Percentiles rank a stretch among this genome's conserved stretches.
Evolutionary conservation across 331 rosid genomes (phyloP).

Genomic region (Rhamnella rubrinervis): DNA sequence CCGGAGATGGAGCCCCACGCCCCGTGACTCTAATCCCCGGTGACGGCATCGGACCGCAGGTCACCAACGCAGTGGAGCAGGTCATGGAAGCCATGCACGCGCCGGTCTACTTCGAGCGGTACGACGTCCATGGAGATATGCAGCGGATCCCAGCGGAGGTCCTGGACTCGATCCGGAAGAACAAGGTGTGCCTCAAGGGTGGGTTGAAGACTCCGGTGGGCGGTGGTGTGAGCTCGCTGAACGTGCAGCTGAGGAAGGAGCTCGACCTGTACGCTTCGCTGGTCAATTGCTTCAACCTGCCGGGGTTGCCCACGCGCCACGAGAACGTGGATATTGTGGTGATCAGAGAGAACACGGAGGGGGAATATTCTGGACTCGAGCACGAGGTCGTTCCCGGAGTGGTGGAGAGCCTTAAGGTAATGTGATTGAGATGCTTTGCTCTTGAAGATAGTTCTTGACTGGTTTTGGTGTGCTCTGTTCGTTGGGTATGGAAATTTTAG

Average conservation of each 20-base stretch:
- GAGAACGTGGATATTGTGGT: conserved; percentile 85
- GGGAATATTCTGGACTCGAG: conserved; percentile 88
- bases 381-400: conserved; percentile 98
- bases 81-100: conserved; percentile 96
- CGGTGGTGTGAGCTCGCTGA: conserved; percentile 83
- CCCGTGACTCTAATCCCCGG: conserved; percentile 80
- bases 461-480: not conserved
- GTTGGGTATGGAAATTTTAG: not conserved
- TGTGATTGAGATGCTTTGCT: not conserved
- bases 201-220: conserved; percentile 82
- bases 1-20: conserved; percentile 64
- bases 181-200: conserved; percentile 86
- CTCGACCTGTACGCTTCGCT: conserved; percentile 88
- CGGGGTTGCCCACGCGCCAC: conserved; percentile 76
- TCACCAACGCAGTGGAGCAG: conserved; percentile 82
- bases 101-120: conserved; percentile 77
- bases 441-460: not conserved
- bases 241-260: conserved; percentile 79
- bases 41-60: conserved; percentile 85
- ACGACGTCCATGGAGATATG: conserved; percentile 76
- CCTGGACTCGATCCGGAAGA: conserved; percentile 72
- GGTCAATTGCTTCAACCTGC: conserved; percentile 78
- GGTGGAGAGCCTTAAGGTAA: conserved; percentile 90
- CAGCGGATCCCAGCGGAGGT: conserved; percentile 62
- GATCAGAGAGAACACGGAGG: conserved; percentile 92